Evolutionary conservation across 2,329 filamentous ascomycete genomes (phyloP), one percentile per base, ranked within the genome.

Genomic region (Epicoccum sorghinum): DNA sequence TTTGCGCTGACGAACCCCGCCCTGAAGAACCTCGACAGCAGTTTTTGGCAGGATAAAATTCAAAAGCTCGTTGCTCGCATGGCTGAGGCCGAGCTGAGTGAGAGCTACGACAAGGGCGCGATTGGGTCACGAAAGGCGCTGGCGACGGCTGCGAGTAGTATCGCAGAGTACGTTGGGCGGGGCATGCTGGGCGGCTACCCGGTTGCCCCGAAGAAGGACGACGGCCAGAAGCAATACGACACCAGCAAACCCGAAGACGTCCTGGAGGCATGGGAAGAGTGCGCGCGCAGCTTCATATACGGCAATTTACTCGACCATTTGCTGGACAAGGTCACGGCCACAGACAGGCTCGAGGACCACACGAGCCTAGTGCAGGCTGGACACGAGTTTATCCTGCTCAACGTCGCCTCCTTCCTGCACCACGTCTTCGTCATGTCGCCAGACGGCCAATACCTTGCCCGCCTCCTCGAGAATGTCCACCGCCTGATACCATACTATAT

Each of bases 51-150:
- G 52, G 68, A 62, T 80, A 85, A 64, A 77, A 62, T 74, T 22
- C 60, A 65, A 47, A 57, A 63, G 12, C 59, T 76, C 37, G 64
- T 76, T 4, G 65, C 64, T 44, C 70, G 70, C 45, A 61, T 93
- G 48, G 86, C 82, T 7, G 82, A 86, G 29, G 88, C 86, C 2
- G 85, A 90, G 45, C 77, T 93, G 29, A 91, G 88, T 1, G 90
- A 93, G 72, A 91, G 88, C 69, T 93, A 92, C 66, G 90, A 93
- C 71, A 91, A 91, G 73, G 89, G 88, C 12, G 81, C 85, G 0
- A 75, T 93, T 61, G 90, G 90, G 0, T 86, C 87, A 55, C 81
- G 90, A 46, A 92, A 91, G 76, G 89, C 88, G 18, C 75, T 93
- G 43, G 85, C 89, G 0, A 91, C 90, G 6, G 89, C 87, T 0